Evolutionary conservation across 148 eudicot genomes (phyloP), one percentile per base, ranked within the genome.

Genomic region (Polygonum aviculare): DNA sequence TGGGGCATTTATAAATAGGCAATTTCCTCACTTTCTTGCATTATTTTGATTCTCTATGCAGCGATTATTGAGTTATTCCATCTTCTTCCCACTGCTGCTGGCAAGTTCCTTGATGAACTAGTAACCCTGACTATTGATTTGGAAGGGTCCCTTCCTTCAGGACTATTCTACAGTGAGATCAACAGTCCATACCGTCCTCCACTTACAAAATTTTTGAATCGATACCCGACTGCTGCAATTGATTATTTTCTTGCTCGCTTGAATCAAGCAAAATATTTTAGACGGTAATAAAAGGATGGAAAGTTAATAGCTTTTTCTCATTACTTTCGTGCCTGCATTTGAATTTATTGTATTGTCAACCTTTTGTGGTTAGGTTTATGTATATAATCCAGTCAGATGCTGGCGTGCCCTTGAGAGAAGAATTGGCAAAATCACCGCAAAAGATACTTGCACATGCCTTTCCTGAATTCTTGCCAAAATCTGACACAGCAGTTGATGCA

Each of bases 141-240:
- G 85, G 99, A 95, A 86, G 90, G 85, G 49, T 93, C 97, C 73
- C 93, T 95, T 76, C 93, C 94, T 48, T 86, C 96, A 1, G 97
- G 99, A 41, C 97, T 87, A 80, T 92, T 88, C 80, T 93, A 95
- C 78, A 95, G 99, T 75, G 99, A 93, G 90, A 93, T 93, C 62
- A 95, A 95, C 78, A 95, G 99, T 78, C 99, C 99, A 54, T 95
- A 95, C 80, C 94, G 99, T 63, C 88, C 91, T 72, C 99, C 99
- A 5, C 91, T 95, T 19, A 92, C 97, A 39, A 95, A 95, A 69
- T 93, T 90, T 83, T 83, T 95, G 21, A 95, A 95, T 81, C 90
- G 93, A 31, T 95, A 90, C 77, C 91, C 97, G 63, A 82, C 88
- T 19, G 89, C 87, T 16, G 91, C 97, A 72, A 90, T 95, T 75